These are phyloP conservation scores for Hyaloraphidium curvatum DNA, from an alignment of 192 early-diverging fungal species.

Conservation along the genomic window DNA sequence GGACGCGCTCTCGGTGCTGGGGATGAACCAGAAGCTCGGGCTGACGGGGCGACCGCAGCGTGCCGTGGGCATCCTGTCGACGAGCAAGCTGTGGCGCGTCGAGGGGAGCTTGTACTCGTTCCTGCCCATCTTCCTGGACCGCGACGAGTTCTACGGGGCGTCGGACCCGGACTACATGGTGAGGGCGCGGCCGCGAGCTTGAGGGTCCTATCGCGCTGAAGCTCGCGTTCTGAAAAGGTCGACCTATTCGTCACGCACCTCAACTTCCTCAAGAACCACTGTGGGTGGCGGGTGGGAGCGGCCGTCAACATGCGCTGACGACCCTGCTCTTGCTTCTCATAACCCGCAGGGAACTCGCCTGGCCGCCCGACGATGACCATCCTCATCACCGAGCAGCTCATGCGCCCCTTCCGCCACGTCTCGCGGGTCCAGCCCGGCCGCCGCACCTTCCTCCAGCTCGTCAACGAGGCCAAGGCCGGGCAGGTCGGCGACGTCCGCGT, in stretches of 20 bases:
- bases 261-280: conserved; percentile 50
- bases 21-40: conserved; percentile 55
- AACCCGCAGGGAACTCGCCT: too few relatives aligned
- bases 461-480: not conserved
- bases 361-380: conserved; percentile 56
- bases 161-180: conserved; percentile 70
- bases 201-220: conserved; percentile 63
- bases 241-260: too few relatives aligned
- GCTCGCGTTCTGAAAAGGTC: too few relatives aligned
- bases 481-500: conserved; percentile 37
- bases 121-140: conserved; percentile 72
- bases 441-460: not conserved
- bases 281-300: too few relatives aligned
- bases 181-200: too few relatives aligned
- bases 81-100: conserved; percentile 60
- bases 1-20: conserved; percentile 54
- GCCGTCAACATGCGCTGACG: too few relatives aligned
- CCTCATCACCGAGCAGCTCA: too few relatives aligned
- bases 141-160: conserved; percentile 68
- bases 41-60: conserved; percentile 54
- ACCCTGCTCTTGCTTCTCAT: too few relatives aligned
- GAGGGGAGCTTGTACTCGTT: conserved; percentile 68
- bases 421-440: too few relatives aligned
- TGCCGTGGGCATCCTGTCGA: conserved; percentile 58
- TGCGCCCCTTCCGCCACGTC: too few relatives aligned